Evolutionary conservation across 331 rosid genomes (phyloP).

Genomic region (Ulmus americana): DNA sequence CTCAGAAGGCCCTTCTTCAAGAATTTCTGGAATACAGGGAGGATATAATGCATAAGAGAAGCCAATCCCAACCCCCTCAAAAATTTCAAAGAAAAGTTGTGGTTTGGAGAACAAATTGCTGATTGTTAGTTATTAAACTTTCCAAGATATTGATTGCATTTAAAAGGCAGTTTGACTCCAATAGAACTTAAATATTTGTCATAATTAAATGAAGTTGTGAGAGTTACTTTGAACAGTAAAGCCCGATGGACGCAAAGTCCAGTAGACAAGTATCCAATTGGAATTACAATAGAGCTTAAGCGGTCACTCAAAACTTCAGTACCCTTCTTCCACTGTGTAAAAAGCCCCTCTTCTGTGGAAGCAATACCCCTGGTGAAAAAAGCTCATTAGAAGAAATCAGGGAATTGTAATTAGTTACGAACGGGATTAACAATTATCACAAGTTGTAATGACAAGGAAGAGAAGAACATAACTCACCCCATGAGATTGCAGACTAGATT

Average conservation of each 20-base stretch:
- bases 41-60: too few species aligned
- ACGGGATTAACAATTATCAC: neutral
- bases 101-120: neutral
- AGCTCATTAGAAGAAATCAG: neutral
- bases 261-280: constrained; percentile 13
- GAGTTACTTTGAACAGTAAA: constrained; percentile 17
- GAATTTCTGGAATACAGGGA: neutral
- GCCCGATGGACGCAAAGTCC: constrained; percentile 18
- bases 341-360: constrained; percentile 10
- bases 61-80: too few species aligned
- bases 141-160: neutral
- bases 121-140: neutral
- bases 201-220: neutral
- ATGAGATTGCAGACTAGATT: constrained; percentile 11
- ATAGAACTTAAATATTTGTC: neutral
- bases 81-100: neutral
- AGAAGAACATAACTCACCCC: constrained; percentile 7
- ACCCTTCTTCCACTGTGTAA: constrained; percentile 1
- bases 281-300: constrained; percentile 15
- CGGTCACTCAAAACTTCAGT: constrained; percentile 6
- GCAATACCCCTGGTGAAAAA: neutral
- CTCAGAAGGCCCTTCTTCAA: neutral
- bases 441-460: neutral
- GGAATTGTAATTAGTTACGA: neutral
- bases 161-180: neutral